Percentiles rank a stretch among this genome's conserved stretches.
Conservation (phyloP, 805 yeast species). For the Ogataea ganodermae region DNA sequence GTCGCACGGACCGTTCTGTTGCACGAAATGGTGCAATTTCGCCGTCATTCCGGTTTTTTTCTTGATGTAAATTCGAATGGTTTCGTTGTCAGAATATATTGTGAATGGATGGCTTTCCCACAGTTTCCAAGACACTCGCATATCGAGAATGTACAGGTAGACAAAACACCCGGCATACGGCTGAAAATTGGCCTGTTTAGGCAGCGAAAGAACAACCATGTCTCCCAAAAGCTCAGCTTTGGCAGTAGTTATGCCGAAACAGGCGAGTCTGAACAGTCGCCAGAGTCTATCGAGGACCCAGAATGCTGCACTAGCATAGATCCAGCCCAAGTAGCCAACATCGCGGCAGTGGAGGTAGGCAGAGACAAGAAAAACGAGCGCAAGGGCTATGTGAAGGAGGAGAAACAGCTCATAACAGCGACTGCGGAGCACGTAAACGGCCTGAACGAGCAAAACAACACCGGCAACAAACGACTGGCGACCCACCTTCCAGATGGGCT, state of each 20-base stretch:
- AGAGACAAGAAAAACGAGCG: constrained; percentile 46
- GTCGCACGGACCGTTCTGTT: constrained; percentile 17
- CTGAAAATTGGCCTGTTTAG: constrained; percentile 48
- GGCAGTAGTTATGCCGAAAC: constrained; percentile 31
- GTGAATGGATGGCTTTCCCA: constrained; percentile 74
- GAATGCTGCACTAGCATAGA: constrained; percentile 38
- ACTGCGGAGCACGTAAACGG: constrained; percentile 46
- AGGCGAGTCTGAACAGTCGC: constrained; percentile 37
- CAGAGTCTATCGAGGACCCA: constrained; percentile 46
- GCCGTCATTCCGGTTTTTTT: constrained; percentile 53
- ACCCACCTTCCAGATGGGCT: constrained; percentile 22
- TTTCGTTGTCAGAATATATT: constrained; percentile 26
- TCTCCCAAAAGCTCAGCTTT: constrained; percentile 21
- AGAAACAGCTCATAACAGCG: constrained; percentile 49
- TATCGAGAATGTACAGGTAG: constrained; percentile 48
- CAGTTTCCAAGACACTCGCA: constrained; percentile 38
- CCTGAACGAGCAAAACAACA: constrained; percentile 45
- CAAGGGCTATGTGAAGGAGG: constrained; percentile 45
- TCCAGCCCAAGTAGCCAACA: constrained; percentile 44
- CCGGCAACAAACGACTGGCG: constrained; percentile 41
- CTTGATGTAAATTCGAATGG: constrained; percentile 42
- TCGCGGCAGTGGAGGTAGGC: constrained; percentile 47
- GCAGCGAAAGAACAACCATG: constrained; percentile 34
- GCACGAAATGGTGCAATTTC: constrained; percentile 34
- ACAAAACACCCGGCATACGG: constrained; percentile 60